phyloP scores from a whole-genome alignment of 2,329 filamentous ascomycete genomes.

The Colletotrichum salicis region DNA sequence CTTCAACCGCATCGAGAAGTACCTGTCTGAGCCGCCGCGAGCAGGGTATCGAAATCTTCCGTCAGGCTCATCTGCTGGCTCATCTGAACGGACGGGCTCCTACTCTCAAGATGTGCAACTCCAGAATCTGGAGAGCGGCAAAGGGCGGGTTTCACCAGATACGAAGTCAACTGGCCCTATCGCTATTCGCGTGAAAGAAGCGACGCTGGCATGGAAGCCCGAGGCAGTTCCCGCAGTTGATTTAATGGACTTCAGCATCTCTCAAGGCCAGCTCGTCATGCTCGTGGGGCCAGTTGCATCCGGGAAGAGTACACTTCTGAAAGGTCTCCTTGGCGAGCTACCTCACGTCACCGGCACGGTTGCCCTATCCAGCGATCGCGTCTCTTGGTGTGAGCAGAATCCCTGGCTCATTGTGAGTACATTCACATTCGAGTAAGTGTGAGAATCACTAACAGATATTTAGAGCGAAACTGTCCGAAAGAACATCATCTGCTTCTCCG shows the following conservation, averaged over 20 bases:
- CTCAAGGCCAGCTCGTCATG: constrained; percentile 47
- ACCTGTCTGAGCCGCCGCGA: constrained; percentile 40
- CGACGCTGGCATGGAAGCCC: constrained; percentile 48
- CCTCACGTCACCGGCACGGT: constrained; percentile 38
- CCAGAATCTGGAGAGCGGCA: not conserved
- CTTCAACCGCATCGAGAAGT: constrained; percentile 42
- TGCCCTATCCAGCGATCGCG: constrained; percentile 14
- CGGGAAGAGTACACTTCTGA: constrained; percentile 57
- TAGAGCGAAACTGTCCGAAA: constrained; percentile 47
- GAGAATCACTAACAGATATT: not conserved
- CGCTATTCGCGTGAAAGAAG: constrained; percentile 37
- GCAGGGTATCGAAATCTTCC: constrained; percentile 39
- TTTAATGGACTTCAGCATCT: constrained; percentile 47
- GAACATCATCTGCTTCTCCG: constrained; percentile 47
- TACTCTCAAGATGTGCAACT: not conserved
- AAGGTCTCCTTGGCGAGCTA: constrained; percentile 50
- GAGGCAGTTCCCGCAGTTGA: constrained; percentile 42
- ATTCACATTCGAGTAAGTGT: too few relatives aligned
- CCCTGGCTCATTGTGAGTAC: constrained; percentile 46
- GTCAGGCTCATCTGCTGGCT: not conserved
- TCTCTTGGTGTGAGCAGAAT: constrained; percentile 48
- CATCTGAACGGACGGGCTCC: not conserved
- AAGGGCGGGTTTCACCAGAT: not conserved
- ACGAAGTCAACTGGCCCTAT: not conserved
- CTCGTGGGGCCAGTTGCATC: constrained; percentile 56